Conservation (phyloP, 1,284 basidiomycete genomes). For the Tilletia walkeri region DNA sequence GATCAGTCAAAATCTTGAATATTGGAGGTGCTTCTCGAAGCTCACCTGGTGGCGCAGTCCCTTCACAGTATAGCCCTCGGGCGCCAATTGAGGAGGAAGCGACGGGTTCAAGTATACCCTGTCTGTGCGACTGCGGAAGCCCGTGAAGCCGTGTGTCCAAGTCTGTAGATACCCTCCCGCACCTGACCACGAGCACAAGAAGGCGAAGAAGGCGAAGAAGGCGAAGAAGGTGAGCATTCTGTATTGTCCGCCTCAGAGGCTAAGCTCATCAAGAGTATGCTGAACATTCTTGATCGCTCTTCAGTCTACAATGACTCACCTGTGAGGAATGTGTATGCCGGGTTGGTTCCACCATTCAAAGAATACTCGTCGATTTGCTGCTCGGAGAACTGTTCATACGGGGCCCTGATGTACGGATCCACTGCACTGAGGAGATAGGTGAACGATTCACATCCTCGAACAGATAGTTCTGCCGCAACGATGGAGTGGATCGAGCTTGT, state of each 20-base stretch:
- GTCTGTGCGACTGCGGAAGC: conserved; percentile 33
- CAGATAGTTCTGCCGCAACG: conserved; percentile 31
- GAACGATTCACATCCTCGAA: conserved; percentile 38
- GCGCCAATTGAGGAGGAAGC: conserved; percentile 37
- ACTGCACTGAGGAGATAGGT: conserved; percentile 35
- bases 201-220: too few relatives aligned
- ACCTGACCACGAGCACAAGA: background rate
- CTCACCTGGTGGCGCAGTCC: conserved; percentile 32
- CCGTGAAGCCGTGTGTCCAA: conserved; percentile 44
- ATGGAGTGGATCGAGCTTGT: conserved; percentile 42
- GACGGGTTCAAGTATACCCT: conserved; percentile 38
- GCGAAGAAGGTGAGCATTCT: too few relatives aligned
- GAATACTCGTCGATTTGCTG: conserved; percentile 33
- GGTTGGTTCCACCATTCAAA: conserved; percentile 36
- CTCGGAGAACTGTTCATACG: conserved; percentile 47
- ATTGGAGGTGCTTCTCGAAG: conserved; percentile 15
- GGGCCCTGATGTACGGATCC: conserved; percentile 38
- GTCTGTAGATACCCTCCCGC: conserved; percentile 30
- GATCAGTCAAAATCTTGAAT: background rate
- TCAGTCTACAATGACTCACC: background rate
- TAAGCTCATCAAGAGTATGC: too few relatives aligned
- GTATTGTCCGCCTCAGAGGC: too few relatives aligned
- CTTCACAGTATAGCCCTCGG: conserved; percentile 36
- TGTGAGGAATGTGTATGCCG: conserved; percentile 46
- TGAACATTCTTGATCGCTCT: too few relatives aligned